Conservation (phyloP, 345 rosid genomes). For the Firmiana major region DNA sequence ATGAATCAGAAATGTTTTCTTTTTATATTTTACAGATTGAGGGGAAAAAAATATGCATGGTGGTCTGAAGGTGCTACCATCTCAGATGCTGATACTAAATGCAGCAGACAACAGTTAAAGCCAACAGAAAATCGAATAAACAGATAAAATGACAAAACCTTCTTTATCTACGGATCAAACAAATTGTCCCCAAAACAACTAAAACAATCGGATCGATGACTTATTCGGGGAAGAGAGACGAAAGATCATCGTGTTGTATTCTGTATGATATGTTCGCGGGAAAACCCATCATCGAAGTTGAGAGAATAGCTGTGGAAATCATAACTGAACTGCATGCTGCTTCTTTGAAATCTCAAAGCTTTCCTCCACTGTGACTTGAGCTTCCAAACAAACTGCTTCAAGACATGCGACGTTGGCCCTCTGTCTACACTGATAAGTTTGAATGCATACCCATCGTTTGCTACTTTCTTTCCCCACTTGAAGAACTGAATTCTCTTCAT, state of each 20-base stretch:
- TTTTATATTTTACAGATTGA: background rate
- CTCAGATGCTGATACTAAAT: background rate
- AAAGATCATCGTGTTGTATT: background rate
- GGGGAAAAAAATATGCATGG: background rate
- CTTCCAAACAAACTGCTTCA: slow-evolving; percentile 34
- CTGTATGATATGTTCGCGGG: background rate
- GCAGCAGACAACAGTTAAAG: too few relatives aligned
- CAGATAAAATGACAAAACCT: background rate
- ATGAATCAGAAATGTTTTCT: too few relatives aligned
- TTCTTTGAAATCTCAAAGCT: slow-evolving; percentile 20
- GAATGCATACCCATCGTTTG: slow-evolving; percentile 15
- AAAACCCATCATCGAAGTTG: slow-evolving; percentile 38
- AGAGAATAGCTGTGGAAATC: slow-evolving; percentile 39
- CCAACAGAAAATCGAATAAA: background rate
- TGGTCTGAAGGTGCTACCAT: too few relatives aligned
- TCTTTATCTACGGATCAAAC: slow-evolving; percentile 1
- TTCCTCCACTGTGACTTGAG: slow-evolving; percentile 34
- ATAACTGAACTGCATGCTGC: slow-evolving; percentile 34
- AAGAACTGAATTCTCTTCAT: slow-evolving; percentile 29
- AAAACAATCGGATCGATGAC: background rate
- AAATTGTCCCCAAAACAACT: background rate
- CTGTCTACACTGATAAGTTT: background rate
- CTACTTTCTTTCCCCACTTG: slow-evolving; percentile 16
- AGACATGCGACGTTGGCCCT: slow-evolving; percentile 3
- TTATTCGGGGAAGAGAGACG: background rate